phyloP scores from a whole-genome alignment of 257 asterid genomes.

The Nicotiana noctiflora region DNA sequence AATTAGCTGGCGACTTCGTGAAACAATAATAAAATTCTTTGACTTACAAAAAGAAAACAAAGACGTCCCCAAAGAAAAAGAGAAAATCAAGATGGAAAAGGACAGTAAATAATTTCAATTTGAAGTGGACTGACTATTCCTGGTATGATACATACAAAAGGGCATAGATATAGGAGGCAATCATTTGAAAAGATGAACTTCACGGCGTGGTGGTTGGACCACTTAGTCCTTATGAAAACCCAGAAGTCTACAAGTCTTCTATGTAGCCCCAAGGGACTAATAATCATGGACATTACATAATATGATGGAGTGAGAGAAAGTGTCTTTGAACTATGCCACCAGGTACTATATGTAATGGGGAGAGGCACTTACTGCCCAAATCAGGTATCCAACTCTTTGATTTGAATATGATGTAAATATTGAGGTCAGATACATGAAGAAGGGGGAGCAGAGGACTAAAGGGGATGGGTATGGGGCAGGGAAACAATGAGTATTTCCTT shows the following conservation, averaged over 20 bases:
- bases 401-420: background rate
- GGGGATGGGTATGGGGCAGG: background rate
- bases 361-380: background rate
- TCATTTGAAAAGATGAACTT: no score
- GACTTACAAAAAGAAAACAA: background rate
- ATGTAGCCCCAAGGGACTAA: background rate
- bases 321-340: background rate
- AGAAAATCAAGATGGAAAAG: background rate
- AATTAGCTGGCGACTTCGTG: background rate
- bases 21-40: background rate
- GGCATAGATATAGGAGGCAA: no score
- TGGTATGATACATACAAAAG: background rate
- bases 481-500: background rate
- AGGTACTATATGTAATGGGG: background rate
- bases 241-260: background rate
- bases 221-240: no score
- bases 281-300: background rate
- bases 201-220: no score
- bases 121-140: background rate
- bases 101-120: background rate
- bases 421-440: background rate
- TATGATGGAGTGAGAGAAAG: background rate
- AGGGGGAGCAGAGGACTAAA: background rate
- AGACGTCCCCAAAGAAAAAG: background rate
- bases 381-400: background rate